phyloP scores from a whole-genome alignment of 192 early-diverging fungal genomes.

The Lobosporangium transversale region DNA sequence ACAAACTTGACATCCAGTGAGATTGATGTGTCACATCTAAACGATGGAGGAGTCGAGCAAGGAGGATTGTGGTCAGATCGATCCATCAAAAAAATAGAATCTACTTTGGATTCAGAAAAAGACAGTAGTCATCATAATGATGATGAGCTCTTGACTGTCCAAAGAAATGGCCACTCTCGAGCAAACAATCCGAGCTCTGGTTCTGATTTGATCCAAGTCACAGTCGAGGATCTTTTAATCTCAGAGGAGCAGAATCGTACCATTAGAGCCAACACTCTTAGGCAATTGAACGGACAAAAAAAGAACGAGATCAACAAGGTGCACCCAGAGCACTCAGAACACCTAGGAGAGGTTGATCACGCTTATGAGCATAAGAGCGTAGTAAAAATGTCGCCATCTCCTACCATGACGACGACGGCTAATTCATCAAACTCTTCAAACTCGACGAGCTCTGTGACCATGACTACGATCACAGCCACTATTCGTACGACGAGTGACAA shows the following conservation, averaged over 20 bases:
- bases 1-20: conserved; percentile 18
- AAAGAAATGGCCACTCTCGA: conserved; percentile 20
- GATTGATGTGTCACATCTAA: neutral
- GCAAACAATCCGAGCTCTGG: conserved; percentile 25
- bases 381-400: neutral
- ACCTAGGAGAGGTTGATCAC: neutral
- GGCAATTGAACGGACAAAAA: neutral
- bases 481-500: conserved; percentile 19
- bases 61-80: no score
- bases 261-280: conserved; percentile 17
- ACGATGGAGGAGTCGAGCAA: neutral
- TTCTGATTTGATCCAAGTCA: conserved; percentile 44
- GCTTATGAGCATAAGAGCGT: neutral
- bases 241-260: conserved; percentile 34
- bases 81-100: neutral
- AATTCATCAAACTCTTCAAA: neutral
- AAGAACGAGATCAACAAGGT: neutral
- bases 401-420: neutral
- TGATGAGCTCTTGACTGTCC: neutral
- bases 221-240: conserved; percentile 47
- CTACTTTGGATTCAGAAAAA: neutral
- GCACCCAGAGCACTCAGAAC: neutral
- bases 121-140: neutral
- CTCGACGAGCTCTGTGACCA: neutral
- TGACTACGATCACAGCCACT: conserved; percentile 21